phyloP scores from a whole-genome alignment of 2,329 filamentous ascomycete species.

The Nannizzia gypsea region DNA sequence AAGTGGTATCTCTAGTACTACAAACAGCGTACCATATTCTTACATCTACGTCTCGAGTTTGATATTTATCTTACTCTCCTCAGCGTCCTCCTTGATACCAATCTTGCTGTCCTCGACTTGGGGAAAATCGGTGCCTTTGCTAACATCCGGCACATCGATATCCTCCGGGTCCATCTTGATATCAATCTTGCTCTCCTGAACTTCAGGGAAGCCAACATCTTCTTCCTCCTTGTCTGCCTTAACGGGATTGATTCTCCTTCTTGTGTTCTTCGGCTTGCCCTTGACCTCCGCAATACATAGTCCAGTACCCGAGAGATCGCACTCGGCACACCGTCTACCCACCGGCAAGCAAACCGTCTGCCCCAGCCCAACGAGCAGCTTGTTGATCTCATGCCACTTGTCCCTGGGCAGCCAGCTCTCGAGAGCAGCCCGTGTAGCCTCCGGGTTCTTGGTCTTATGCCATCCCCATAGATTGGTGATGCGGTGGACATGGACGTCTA shows the following conservation, averaged over 20 bases:
- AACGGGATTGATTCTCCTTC: constrained; percentile 23
- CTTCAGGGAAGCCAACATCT: neutral
- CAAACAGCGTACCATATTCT: too few species aligned
- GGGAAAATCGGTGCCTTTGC: neutral
- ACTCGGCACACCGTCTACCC: constrained; percentile 71
- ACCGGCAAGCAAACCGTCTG: constrained; percentile 77
- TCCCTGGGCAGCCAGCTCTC: constrained; percentile 75
- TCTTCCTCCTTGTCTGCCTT: constrained; percentile 27
- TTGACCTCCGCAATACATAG: constrained; percentile 63
- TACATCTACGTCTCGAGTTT: neutral
- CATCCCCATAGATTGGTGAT: constrained; percentile 93
- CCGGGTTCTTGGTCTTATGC: constrained; percentile 69
- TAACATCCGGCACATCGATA: neutral
- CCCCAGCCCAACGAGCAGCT: constrained; percentile 74
- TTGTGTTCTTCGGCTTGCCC: constrained; percentile 22
- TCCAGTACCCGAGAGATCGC: constrained; percentile 62
- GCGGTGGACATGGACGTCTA: constrained; percentile 89
- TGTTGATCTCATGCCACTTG: constrained; percentile 86
- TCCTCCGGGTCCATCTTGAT: constrained; percentile 27
- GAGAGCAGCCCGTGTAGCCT: constrained; percentile 64
- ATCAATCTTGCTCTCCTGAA: constrained; percentile 11
- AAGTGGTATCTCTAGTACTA: too few species aligned
- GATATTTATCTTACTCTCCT: constrained; percentile 13
- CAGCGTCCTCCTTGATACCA: neutral
- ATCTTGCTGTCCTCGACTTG: constrained; percentile 9